Evolutionary conservation across 1,139 yeast genomes (phyloP), one percentile per base, ranked within the genome.

Genomic region (Candida neerlandica): DNA sequence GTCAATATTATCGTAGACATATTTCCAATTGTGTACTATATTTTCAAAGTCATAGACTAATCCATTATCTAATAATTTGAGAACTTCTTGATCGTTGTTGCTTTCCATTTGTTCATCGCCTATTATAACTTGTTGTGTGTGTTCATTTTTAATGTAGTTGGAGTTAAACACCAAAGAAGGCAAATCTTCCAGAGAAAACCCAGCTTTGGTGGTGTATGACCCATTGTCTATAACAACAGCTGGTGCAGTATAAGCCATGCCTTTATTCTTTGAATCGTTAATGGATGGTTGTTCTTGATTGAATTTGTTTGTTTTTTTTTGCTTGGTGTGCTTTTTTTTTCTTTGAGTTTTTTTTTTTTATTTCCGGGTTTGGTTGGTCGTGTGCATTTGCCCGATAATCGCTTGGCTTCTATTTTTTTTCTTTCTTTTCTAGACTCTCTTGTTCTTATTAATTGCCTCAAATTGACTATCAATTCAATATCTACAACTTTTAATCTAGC

Each of bases 181-280:
- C 39, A 82, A 64, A 47, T 85, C 89, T 46, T 78, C 85, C 53
- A 79, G 79, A 9, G 89, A 85, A 58, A 85, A 78, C 9, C 92
- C 92, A 1, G 91, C 91, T 51, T 84, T 80, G 39, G 90, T 85
- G 14, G 79, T 72, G 52, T 77, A 71, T 1, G 89, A 76, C 23
- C 90, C 91, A 60, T 82, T 81, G 63, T 86, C 91, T 42, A 86
- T 82, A 46, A 86, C 88, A 16, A 86, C 80, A 16, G 88, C 80
- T 10, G 84, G 80, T 50, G 83, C 70, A 38, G 70, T 64, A 56
- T 69, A 66, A 47, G 66, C 66, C 74, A 69, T 70, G 14, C 29
- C 18, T 33, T 12, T 30, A 30, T 30, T 30, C 34, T 56, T 37
- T 42, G 26, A n/a, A 27, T 41, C 35, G 35, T 11, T 14, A 6